Base-by-base conservation (phyloP, 2,329 filamentous ascomycete genomes). In the Ambrosiella beaveri region DNA sequence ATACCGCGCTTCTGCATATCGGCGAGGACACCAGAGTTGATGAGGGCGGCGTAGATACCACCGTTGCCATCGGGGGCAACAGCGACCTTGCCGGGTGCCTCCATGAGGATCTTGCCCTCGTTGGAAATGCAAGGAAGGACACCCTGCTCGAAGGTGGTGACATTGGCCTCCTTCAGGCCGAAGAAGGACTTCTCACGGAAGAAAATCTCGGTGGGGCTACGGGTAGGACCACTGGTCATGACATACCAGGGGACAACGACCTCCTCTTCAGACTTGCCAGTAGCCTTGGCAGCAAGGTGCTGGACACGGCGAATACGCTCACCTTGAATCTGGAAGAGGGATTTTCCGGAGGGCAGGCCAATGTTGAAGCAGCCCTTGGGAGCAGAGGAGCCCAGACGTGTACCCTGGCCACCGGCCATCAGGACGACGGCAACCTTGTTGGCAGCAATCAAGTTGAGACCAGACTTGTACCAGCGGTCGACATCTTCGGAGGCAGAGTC, bases 321-420 rank as follows among this genome's bases (percentile, higher is more conserved):
- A 50, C 86, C 93, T 73, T 98, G 93, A 65, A 98, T 86, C 75
- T 97, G 90, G 79, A 98, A 98, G 61, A 98, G 79, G 13, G 89
- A 89, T 76, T 98, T 98, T 68, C 85, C 74, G 64, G 88, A 95
- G 38, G 91, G 88, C 59, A 98, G 80, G 15, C 89, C 89, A 70
- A 98, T 97, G 68, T 98, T 85, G 73, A 87, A 98, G 79, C 91
- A 97, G 59, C 93, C 93, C 76, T 98, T 98, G 64, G 93, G 93
- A 15, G 85, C 91, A 59, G 89, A 93, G 76, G 89, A 96, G 64
- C 93, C 93, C 63, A 98, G 75, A 62, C 93, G 81, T 62, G 93
- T 98, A 63, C 93, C 93, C 74, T 98, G 93, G 39, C 93, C 93
- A 68, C 93, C 93, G 60, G 93, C 93, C 87, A 98, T 94, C 66